A percentile compares a stretch with the other conserved stretches of the same genome.
These are phyloP conservation scores for Cyclotella kingstonii DNA, from an alignment of 108 stramenopile species.

Conservation along the genomic window DNA sequence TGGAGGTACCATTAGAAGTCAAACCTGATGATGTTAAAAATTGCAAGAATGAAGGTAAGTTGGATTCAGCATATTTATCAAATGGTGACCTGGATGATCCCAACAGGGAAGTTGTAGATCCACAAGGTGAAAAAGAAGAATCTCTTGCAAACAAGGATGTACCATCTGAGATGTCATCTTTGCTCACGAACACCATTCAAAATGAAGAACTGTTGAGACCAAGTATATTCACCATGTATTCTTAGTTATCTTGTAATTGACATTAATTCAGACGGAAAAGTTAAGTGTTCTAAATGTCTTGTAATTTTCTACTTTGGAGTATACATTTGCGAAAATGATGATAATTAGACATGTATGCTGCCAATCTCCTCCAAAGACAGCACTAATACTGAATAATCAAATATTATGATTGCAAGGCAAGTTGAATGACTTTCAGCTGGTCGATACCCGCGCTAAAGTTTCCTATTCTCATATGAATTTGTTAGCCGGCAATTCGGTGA, in stretches of 20 bases:
- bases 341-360: too few relatives aligned
- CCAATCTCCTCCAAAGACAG: too few relatives aligned
- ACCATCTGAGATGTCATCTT: slow-evolving; percentile 14
- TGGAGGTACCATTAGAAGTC: slow-evolving; percentile 25
- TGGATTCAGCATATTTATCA: neutral
- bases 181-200: slow-evolving; percentile 13
- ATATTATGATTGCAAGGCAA: too few relatives aligned
- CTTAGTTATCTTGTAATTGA: too few relatives aligned
- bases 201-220: slow-evolving; percentile 34
- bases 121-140: neutral
- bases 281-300: neutral
- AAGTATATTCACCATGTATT: slow-evolving; percentile 46
- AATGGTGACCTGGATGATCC: neutral
- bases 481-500: too few relatives aligned
- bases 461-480: too few relatives aligned
- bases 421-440: too few relatives aligned
- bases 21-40: neutral
- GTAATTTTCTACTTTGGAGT: neutral
- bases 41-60: neutral
- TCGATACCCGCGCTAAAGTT: too few relatives aligned
- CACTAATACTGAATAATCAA: too few relatives aligned
- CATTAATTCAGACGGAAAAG: too few relatives aligned
- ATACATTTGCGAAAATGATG: too few relatives aligned
- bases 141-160: neutral
- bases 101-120: neutral